These are phyloP conservation scores for Rhipidocladum racemiflorum DNA, from an alignment of 176 grass and related monocot species.

Conservation along the genomic window DNA sequence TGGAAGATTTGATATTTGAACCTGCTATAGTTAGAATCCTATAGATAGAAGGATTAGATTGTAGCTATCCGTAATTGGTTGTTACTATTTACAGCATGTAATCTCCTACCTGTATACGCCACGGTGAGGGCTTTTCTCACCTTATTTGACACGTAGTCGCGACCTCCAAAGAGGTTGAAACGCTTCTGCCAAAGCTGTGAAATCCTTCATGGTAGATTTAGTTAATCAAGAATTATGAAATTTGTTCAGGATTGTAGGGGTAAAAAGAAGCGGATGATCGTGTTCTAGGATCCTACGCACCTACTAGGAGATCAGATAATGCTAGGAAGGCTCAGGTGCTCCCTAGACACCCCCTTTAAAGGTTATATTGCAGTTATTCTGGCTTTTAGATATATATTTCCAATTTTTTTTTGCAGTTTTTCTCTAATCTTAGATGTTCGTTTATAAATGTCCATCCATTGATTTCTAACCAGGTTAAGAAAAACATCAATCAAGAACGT, in stretches of 20 bases:
- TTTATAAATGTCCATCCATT: not conserved
- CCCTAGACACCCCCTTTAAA: too few species aligned
- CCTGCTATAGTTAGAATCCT: too few species aligned
- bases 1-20: too few species aligned
- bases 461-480: slow-evolving; percentile 9
- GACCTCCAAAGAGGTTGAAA: too few species aligned
- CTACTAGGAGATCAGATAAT: not conserved
- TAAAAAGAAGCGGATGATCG: not conserved
- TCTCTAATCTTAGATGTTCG: not conserved
- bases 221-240: not conserved
- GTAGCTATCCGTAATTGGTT: too few species aligned
- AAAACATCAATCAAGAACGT: not conserved
- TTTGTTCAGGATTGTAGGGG: not conserved
- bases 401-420: not conserved
- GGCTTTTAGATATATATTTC: not conserved
- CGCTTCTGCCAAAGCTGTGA: too few species aligned
- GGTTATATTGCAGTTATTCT: not conserved
- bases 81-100: too few species aligned
- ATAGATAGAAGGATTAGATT: too few species aligned
- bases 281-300: not conserved
- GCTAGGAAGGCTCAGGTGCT: not conserved
- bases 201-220: too few species aligned
- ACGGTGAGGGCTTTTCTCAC: too few species aligned
- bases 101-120: too few species aligned
- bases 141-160: too few species aligned